Evolutionary conservation across 225 moss, liverwort and hornwort genomes (phyloP).

Genomic region (Takakia lepidozioides): DNA sequence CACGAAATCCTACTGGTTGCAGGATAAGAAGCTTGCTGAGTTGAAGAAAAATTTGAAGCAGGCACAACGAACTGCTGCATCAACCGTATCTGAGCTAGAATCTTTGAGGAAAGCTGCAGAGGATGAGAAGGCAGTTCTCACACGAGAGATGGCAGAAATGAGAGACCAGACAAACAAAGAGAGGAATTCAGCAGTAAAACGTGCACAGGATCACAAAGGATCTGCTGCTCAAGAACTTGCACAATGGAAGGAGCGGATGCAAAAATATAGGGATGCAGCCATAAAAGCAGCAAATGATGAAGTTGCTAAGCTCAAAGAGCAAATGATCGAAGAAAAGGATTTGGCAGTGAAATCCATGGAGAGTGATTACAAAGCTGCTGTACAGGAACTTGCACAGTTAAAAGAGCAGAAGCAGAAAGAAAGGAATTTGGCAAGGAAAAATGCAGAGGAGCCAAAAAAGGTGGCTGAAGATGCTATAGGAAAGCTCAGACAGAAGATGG

Average conservation of each 20-base stretch:
- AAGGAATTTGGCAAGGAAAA: background rate
- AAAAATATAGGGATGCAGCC: background rate
- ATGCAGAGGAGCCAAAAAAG: background rate
- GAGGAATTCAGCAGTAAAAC: constrained; percentile 2
- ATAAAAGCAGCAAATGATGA: constrained; percentile 1
- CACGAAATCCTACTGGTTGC: background rate
- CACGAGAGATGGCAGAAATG: background rate
- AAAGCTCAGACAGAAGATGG: background rate
- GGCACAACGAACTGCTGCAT: constrained; percentile 1
- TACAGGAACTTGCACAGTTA: background rate
- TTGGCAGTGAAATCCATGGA: background rate
- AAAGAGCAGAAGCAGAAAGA: background rate
- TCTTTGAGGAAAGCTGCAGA: background rate
- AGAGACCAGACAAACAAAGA: constrained; percentile 1
- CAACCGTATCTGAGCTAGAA: background rate
- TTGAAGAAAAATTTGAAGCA: constrained; percentile 17
- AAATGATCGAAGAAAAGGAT: background rate
- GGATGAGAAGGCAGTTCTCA: background rate
- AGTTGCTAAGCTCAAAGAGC: background rate
- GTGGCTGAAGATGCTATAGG: background rate
- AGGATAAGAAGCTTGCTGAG: constrained; percentile 9
- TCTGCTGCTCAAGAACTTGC: constrained; percentile 1
- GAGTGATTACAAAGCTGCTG: background rate
- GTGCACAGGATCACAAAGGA: background rate
- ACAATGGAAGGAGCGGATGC: background rate